Base-by-base conservation (phyloP, 208 protist species). In the Leishmania turanica region DNA sequence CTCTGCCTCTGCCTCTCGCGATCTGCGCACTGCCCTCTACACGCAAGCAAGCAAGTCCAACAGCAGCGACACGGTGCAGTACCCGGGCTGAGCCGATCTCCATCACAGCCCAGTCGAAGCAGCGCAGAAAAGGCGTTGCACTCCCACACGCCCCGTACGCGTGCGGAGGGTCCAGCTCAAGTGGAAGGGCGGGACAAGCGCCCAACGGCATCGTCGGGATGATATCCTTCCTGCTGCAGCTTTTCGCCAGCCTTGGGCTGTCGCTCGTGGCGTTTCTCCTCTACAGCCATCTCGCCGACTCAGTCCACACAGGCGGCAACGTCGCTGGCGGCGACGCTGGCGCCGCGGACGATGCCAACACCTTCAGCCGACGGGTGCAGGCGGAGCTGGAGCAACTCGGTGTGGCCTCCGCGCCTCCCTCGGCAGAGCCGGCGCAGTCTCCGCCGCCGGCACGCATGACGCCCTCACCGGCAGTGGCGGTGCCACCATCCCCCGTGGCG, bases 231-330 rank as follows among this genome's bases (percentile, higher is more conserved):
- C 47, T 85, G 7, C 27, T 82, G 60, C 75, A 84, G 58, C 54
- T 88, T 3, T 68, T 88, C 27, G 64, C 79, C 66, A 81, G 77
- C 73, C 5, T 78, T 1, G 78, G 65, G 60, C 70, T 80, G 45
- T 70, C 68, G 49, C 65, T 81, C 64, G 69, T 76, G 47, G 82
- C 73, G 24, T 79, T 70, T 31, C 56, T 74, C 40, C 76, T 76
- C 9, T 78, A 70, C 83, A 86, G 81, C 37, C 69, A 64, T 56
- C 71, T 85, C 19, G 82, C 77, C 40, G 60, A 53, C 62, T 70
- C 60, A 9, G 45, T n/a, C n/a, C 40, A 68, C 62, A 19, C 76
- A 72, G 40, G 45, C 40, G 6, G 27, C 81, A 73, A n/a, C 17
- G 53, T 58, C 27, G 1, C 8, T 11, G 15, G 8, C 1, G 40